Evolutionary conservation across 495 filamentous ascomycete genomes (phyloP).

Genomic region (Pseudomonodictys pantanalensis): DNA sequence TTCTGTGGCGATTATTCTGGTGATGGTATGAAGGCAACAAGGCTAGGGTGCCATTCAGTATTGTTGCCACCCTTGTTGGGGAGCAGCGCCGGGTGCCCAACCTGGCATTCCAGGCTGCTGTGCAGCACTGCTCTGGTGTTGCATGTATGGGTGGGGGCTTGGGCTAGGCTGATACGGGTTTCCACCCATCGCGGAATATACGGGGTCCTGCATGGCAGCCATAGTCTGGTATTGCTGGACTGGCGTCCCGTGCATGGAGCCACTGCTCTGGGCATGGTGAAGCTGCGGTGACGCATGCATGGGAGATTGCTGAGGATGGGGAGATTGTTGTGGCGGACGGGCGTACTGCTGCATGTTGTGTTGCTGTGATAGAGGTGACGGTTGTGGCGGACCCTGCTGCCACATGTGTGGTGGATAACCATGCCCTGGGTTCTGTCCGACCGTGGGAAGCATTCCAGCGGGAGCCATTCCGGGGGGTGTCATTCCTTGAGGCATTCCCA

Average conservation of each 20-base stretch:
- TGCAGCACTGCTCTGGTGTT: slow-evolving; percentile 30
- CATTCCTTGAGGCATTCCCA: slow-evolving; percentile 34
- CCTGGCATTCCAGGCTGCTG: slow-evolving; percentile 48
- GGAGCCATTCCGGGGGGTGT: slow-evolving; percentile 7
- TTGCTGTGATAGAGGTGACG: slow-evolving; percentile 49
- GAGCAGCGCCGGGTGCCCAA: slow-evolving; percentile 42
- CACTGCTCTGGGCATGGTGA: slow-evolving; percentile 50
- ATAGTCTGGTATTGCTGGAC: slow-evolving; percentile 40
- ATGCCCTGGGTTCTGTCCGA: slow-evolving; percentile 44
- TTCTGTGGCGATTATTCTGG: not conserved
- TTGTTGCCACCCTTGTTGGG: slow-evolving; percentile 28
- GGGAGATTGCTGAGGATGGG: slow-evolving; percentile 44
- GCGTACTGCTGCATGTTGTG: slow-evolving; percentile 47
- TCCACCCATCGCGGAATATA: slow-evolving; percentile 51
- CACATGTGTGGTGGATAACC: slow-evolving; percentile 52
- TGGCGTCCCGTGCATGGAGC: slow-evolving; percentile 37
- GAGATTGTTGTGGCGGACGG: slow-evolving; percentile 43
- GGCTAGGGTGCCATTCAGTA: slow-evolving; percentile 7
- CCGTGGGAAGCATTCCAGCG: slow-evolving; percentile 15
- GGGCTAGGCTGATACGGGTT: slow-evolving; percentile 50
- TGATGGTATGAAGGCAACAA: not conserved
- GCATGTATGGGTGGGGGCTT: slow-evolving; percentile 43
- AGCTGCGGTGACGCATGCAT: slow-evolving; percentile 55
- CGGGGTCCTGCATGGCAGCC: slow-evolving; percentile 39
- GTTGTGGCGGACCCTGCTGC: slow-evolving; percentile 53